These are phyloP conservation scores for Mycosphaerella sp. DNA, from an alignment of 2,329 filamentous ascomycete species.

Conservation along the genomic window DNA sequence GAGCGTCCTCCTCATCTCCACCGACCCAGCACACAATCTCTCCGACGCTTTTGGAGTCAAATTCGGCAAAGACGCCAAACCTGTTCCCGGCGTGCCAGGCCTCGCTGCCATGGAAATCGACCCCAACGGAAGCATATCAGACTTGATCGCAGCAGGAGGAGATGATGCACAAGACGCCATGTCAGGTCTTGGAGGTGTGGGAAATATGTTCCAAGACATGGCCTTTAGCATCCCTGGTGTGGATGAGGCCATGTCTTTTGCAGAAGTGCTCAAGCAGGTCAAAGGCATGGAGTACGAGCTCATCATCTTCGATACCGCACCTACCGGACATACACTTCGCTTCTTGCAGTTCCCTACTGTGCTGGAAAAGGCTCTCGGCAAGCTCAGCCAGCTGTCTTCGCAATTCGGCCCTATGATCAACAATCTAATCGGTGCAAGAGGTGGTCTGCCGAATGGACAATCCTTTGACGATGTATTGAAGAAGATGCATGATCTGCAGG, in stretches of 20 bases:
- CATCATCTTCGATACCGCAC: constrained; percentile 98
- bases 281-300: constrained; percentile 98
- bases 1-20: constrained; percentile 95
- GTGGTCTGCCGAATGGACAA: constrained; percentile 81
- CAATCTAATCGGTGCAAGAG: constrained; percentile 74
- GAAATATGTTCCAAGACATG: constrained; percentile 97
- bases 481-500: constrained; percentile 88
- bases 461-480: constrained; percentile 85
- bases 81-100: constrained; percentile 87
- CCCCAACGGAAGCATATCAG: constrained; percentile 95
- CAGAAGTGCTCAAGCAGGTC: constrained; percentile 98
- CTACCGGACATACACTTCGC: constrained; percentile 93
- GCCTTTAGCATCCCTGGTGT: constrained; percentile 97
- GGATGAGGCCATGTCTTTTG: constrained; percentile 99
- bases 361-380: constrained; percentile 96
- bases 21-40: constrained; percentile 95
- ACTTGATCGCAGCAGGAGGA: constrained; percentile 74
- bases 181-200: constrained; percentile 63
- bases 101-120: constrained; percentile 99
- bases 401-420: constrained; percentile 97
- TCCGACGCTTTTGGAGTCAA: constrained; percentile 98
- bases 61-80: constrained; percentile 95
- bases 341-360: constrained; percentile 98
- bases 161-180: constrained; percentile 65
- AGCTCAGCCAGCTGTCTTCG: constrained; percentile 84